Conservation (phyloP, 1,284 basidiomycete genomes). For the Cryptococcus maquisensis region DNA sequence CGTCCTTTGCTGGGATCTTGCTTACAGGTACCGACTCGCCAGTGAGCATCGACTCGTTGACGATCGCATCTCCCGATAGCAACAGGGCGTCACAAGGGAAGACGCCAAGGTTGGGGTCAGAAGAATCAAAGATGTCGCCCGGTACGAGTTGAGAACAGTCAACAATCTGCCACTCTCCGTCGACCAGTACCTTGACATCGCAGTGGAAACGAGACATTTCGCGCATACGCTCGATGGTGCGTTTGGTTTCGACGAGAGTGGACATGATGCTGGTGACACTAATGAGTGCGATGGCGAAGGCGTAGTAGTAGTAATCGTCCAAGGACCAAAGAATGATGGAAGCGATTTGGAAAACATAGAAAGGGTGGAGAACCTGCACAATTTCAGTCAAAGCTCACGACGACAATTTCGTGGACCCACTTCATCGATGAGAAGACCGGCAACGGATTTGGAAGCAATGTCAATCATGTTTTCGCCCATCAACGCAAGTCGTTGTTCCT, state of each 20-base stretch:
- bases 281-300: constrained; percentile 93
- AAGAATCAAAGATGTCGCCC: constrained; percentile 88
- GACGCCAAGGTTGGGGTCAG: constrained; percentile 66
- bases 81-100: constrained; percentile 91
- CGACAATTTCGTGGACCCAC: constrained; percentile 51
- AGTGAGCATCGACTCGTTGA: constrained; percentile 98
- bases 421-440: constrained; percentile 85
- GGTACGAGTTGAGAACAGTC: constrained; percentile 83
- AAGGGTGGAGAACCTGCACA: constrained; percentile 78
- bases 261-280: constrained; percentile 79
- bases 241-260: constrained; percentile 88
- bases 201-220: constrained; percentile 95
- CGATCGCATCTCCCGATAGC: constrained; percentile 91
- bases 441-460: constrained; percentile 78
- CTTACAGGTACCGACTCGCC: constrained; percentile 68
- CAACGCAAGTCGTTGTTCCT: constrained; percentile 64
- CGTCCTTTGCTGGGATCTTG: constrained; percentile 64
- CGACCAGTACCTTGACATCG: constrained; percentile 66
- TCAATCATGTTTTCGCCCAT: constrained; percentile 90
- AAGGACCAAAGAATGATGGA: constrained; percentile 91
- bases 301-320: constrained; percentile 96
- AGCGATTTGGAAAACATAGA: constrained; percentile 97
- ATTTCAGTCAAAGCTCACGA: constrained; percentile 1
- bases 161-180: constrained; percentile 63
- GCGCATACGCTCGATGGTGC: constrained; percentile 90